Base-by-base conservation (phyloP, 2,329 filamentous ascomycete genomes). In the Aspergillus quadrilineatus region DNA sequence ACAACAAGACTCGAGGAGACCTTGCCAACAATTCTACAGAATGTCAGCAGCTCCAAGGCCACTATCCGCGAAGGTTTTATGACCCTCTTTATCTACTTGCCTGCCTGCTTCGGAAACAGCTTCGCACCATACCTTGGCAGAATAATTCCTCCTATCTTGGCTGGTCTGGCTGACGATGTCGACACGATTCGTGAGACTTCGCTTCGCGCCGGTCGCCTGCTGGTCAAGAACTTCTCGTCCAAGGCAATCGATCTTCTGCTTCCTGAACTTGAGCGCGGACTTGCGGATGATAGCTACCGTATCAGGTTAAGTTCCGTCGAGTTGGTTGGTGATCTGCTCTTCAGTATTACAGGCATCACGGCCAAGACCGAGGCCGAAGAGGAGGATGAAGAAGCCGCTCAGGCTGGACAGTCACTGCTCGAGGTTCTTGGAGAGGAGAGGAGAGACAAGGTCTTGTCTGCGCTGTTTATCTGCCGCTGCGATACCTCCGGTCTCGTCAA, bases 41-140 rank as follows among this genome's bases (percentile, higher is more conserved):
- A 99, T 68, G 93, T 96, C 63, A 87, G 91, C 65, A 97, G 93
- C 67, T 85, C 88, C 64, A 97, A 96, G 75, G 73, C 94, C 15
- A 86, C 92, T 53, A 91, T 99, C 62, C 87, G 94, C 67, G 94
- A 99, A 80, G 94, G 94, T 45, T 99, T 99, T 79, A 99, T 99
- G 94, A 97, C 94, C 6, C 83, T 99, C 41, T 99, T 99, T 77
- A 97, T 99, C 64, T 99, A 97, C 83, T 85, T 99, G 78, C 94
- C 94, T 10, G 94, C 96, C 52, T 99, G 94, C 77, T 99, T 99
- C 68, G 94, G 94, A 68, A 99, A 99, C 82, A 96, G 92, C 74
- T 99, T 99, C 69, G 89, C 94, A 65, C 92, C 91, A 70, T 99
- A 99, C 70, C 87, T 99, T 59, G 90, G 88, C 76, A 92, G 88